phyloP scores from a whole-genome alignment of 2,329 filamentous ascomycete genomes.

The Diaporthe caulivora region DNA sequence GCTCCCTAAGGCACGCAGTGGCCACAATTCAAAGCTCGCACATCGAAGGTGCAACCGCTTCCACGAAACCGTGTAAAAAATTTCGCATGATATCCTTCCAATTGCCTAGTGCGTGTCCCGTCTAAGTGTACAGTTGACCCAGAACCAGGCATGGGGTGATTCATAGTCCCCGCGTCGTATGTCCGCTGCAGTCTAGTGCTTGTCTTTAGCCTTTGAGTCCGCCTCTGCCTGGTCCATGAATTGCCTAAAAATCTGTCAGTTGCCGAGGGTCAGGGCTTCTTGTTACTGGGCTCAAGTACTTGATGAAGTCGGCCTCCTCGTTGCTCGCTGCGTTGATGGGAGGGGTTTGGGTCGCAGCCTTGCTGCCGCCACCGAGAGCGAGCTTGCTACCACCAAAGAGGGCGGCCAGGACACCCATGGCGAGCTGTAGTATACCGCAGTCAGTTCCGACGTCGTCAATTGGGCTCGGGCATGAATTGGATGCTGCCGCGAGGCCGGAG shows the following conservation, averaged over 20 bases:
- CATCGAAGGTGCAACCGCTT: background rate
- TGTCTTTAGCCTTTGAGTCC: slow-evolving; percentile 56
- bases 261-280: slow-evolving; percentile 14
- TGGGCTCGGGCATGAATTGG: background rate
- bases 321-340: slow-evolving; percentile 73
- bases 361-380: slow-evolving; percentile 59
- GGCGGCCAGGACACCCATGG: slow-evolving; percentile 67
- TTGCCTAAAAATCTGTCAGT: slow-evolving; percentile 53
- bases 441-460: slow-evolving; percentile 42
- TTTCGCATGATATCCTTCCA: slow-evolving; percentile 9
- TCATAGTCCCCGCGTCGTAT: slow-evolving; percentile 3
- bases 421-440: slow-evolving; percentile 57
- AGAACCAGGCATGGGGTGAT: slow-evolving; percentile 14
- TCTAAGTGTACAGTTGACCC: slow-evolving; percentile 37
- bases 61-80: background rate
- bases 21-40: background rate
- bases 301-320: slow-evolving; percentile 75
- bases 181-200: slow-evolving; percentile 52
- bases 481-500: slow-evolving; percentile 2
- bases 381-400: slow-evolving; percentile 64
- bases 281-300: slow-evolving; percentile 58
- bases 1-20: background rate
- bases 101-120: slow-evolving; percentile 33
- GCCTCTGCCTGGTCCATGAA: slow-evolving; percentile 59
- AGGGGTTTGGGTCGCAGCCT: slow-evolving; percentile 59